Percentiles rank a stretch among this genome's conserved stretches.
Conservation (phyloP, 495 filamentous ascomycete genomes). For the Jackrogersella minutella region DNA sequence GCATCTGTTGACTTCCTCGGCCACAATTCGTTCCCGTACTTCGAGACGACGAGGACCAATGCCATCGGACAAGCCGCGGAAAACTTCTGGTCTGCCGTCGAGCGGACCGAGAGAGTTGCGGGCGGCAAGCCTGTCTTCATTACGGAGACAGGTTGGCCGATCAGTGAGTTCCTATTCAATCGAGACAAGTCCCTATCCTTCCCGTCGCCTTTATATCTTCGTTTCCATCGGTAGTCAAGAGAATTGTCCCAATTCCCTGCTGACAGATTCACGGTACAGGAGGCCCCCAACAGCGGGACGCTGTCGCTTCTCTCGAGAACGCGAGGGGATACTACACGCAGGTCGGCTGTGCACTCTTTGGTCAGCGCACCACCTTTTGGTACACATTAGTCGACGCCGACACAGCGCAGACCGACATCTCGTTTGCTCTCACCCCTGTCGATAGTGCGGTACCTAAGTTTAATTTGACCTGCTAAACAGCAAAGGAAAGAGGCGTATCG, state of each 20-base stretch:
- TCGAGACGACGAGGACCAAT: constrained; percentile 71
- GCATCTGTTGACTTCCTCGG: constrained; percentile 71
- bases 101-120: constrained; percentile 63
- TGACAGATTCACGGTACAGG: constrained; percentile 5
- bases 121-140: constrained; percentile 74
- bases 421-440: constrained; percentile 45
- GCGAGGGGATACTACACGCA: constrained; percentile 75
- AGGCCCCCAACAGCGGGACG: constrained; percentile 64
- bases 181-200: neutral
- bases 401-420: constrained; percentile 41
- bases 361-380: constrained; percentile 70
- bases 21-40: constrained; percentile 72
- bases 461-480: constrained; percentile 55
- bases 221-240: neutral
- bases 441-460: constrained; percentile 59
- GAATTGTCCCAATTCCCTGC: neutral
- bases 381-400: constrained; percentile 71
- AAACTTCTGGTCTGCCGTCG: constrained; percentile 65
- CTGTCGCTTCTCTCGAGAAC: constrained; percentile 67
- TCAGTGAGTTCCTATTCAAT: constrained; percentile 54
- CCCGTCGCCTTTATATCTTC: neutral
- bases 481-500: neutral
- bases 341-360: constrained; percentile 71
- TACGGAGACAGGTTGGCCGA: constrained; percentile 85
- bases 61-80: constrained; percentile 63